Evolutionary conservation across 306 rosid species (phyloP), one percentile per base, ranked within the genome.

Genomic region (Astragalus membranaceus): DNA sequence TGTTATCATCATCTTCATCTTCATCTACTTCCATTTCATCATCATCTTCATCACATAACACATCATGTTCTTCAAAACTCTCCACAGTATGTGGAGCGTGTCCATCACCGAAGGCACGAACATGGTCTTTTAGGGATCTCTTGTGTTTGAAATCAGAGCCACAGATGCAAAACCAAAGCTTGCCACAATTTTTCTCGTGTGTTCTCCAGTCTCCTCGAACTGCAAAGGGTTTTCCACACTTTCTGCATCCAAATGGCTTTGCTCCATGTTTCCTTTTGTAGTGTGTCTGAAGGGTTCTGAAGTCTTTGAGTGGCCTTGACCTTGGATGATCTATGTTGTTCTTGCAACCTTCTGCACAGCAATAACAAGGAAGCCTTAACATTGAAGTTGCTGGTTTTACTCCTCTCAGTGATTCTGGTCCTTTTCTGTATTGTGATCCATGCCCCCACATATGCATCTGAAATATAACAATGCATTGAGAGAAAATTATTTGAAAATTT

Each of bases 381-480:
- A 90, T 76, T 7, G 97, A 87, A 4, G 98, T 88, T 0, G 95
- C 79, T 26, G 97, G 85, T 32, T 87, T 90, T 55, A 91, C 83
- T 13, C 96, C 97, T 75, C 90, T 82, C 17, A 94, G 32, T 0
- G 98, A 94, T 39, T 90, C 98, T 8, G 98, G 89, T 0, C 98
- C 98, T 78, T 93, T 93, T 50, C 97, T 78, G 50, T 90, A 93
- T 36, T 93, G 90, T 39, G 97, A 90, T 0, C 98, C 98, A 69
- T 94, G 98, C 17, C 98, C 98, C 98, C 98, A 94, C 98, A 94
- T 94, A 72, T 94, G 98, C 98, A 94, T 94, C 97, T 93, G 65
- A 29, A 2, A 39, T 41, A 8, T 10, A 37, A 57, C 61, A 61
- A 44, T 15, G 7, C 20, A 54, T 55, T 36, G 26, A 44, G 48